A percentile compares a stretch with the other conserved stretches of the same genome.
Conservation (phyloP, 805 yeast genomes). For the Ogataea allantospora region DNA sequence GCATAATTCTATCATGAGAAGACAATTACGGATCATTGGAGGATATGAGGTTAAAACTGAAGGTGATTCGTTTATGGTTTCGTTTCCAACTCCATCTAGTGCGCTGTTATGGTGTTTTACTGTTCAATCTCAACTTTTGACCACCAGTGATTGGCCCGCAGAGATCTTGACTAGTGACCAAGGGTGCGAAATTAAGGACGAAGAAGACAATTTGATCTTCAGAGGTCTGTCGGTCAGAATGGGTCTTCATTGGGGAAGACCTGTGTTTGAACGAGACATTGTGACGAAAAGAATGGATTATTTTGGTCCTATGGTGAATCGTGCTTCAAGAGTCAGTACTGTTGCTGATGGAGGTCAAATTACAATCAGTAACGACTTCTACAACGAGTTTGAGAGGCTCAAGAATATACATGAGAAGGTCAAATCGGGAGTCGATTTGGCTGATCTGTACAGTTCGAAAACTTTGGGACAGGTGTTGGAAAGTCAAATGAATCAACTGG, state of each 20-base stretch:
- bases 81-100: conserved; percentile 87
- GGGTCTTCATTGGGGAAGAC: conserved; percentile 99
- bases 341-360: conserved; percentile 99
- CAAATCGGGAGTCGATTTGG: conserved; percentile 31
- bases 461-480: conserved; percentile 45
- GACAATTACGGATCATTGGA: conserved; percentile 87
- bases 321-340: conserved; percentile 89
- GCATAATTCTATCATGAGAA: conserved; percentile 91
- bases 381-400: conserved; percentile 65
- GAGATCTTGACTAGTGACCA: conserved; percentile 84
- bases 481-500: conserved; percentile 60
- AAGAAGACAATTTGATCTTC: conserved; percentile 56
- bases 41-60: conserved; percentile 99
- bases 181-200: conserved; percentile 76
- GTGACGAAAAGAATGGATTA: conserved; percentile 98
- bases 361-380: conserved; percentile 78
- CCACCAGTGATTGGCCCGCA: conserved; percentile 89
- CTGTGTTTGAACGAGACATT: conserved; percentile 92
- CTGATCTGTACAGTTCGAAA: conserved; percentile 43
- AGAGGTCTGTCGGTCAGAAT: conserved; percentile 92
- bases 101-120: conserved; percentile 94
- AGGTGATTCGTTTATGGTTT: conserved; percentile 98
- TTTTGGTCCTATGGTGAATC: conserved; percentile 97
- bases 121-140: conserved; percentile 78
- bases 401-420: conserved; percentile 47